Percentiles rank a stretch among this genome's conserved stretches.
Conservation (phyloP, 768 basidiomycete species). For the Rhizopogon salebrosus region DNA sequence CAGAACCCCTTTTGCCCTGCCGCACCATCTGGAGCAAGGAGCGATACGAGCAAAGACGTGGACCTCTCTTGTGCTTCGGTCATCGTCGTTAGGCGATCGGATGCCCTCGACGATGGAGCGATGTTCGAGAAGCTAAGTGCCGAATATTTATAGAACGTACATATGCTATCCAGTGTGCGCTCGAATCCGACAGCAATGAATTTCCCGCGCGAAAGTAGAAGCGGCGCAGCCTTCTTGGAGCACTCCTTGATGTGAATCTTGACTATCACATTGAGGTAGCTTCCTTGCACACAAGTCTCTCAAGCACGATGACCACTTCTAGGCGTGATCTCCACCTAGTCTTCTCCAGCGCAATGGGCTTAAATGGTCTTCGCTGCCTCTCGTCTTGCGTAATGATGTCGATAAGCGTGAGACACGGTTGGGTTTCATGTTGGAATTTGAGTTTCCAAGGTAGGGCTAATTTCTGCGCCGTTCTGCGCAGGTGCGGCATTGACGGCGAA, state of each 20-base stretch:
- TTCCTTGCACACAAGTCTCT: slow-evolving; percentile 77
- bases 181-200: slow-evolving; percentile 84
- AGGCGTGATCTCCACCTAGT: slow-evolving; percentile 71
- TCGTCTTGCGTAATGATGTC: slow-evolving; percentile 6
- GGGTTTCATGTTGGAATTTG: slow-evolving; percentile 48
- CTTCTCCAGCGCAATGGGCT: slow-evolving; percentile 55
- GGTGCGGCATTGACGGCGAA: slow-evolving; percentile 46
- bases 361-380: slow-evolving; percentile 8
- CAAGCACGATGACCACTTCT: slow-evolving; percentile 75
- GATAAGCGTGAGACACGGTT: slow-evolving; percentile 28
- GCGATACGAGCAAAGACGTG: slow-evolving; percentile 69
- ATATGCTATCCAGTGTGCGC: slow-evolving; percentile 54
- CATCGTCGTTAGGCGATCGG: slow-evolving; percentile 55
- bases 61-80: slow-evolving; percentile 57
- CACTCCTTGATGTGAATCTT: slow-evolving; percentile 58
- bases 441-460: slow-evolving; percentile 60
- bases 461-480: slow-evolving; percentile 47
- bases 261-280: slow-evolving; percentile 62
- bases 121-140: slow-evolving; percentile 46
- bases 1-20: slow-evolving; percentile 54
- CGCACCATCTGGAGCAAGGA: slow-evolving; percentile 53
- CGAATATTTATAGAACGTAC: slow-evolving; percentile 80
- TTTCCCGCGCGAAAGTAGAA: slow-evolving; percentile 71
- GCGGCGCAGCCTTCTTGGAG: slow-evolving; percentile 47
- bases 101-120: slow-evolving; percentile 37